Base-by-base conservation (phyloP, 768 basidiomycete species). In the Macrolepiota albuminosa region DNA sequence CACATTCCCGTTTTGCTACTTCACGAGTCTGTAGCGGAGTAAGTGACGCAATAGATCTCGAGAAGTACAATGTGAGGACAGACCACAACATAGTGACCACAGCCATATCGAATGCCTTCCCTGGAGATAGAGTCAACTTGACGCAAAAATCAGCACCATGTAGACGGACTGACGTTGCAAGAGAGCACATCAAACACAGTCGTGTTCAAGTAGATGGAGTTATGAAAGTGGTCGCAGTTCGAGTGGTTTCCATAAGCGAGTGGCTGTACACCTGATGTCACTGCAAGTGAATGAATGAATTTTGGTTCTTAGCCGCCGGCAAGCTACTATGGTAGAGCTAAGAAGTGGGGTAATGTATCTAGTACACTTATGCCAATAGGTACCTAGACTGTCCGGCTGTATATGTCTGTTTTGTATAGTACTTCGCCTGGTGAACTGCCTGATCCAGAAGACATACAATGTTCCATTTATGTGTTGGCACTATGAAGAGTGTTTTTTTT, bases 31-130 rank as follows among this genome's bases (percentile, higher is more conserved):
- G 73, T 37, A 34, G 46, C 21, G 18, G 57, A 54, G 51, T 62
- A 63, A 57, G 61, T 29, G 51, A 29, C 24, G 60, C 53, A 55
- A 48, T 63, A 54, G 29, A 47, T 26, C 21, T 13, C 9, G 14
- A 18, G 33, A 36, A 18, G 10, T 16, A 24, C 3, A 37, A 26
- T 57, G 48, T n/a, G 56, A 60, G 14, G 59, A 76, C 84, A 65
- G 58, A 87, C 86, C 66, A 85, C 80, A 54, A 84, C 77, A 72
- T 91, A 92, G 78, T 92, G 91, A 61, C 89, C 89, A 71, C 90
- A 92, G 68, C 86, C 88, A 68, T 85, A 78, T 75, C 85, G 84
- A 62, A 81, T 85, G 63, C 87, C 89, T 80, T 89, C 86, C 67
- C 89, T 91, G 75, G 42, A 59, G 58, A 67, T 49, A 64, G 62